A percentile compares a stretch with the other conserved stretches of the same genome.
phyloP scores from a whole-genome alignment of 2,329 filamentous ascomycete genomes.

The Helicocarpus griseus region DNA sequence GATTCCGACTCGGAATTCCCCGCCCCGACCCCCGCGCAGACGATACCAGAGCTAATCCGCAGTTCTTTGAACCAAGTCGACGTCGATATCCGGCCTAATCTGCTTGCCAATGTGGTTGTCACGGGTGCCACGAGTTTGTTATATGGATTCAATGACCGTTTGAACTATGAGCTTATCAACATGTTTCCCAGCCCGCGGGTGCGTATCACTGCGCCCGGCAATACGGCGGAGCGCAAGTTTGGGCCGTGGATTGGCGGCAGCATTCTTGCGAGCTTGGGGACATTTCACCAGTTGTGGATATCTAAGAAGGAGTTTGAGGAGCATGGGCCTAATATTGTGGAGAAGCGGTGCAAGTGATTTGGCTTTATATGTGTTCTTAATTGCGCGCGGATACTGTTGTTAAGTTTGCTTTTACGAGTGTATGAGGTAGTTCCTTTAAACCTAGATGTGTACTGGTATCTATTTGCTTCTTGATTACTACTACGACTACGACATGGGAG shows the following conservation, averaged over 20 bases:
- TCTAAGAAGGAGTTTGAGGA: slow-evolving; percentile 96
- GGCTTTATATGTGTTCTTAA: neutral
- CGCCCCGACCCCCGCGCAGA: slow-evolving; percentile 59
- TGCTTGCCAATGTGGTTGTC: slow-evolving; percentile 84
- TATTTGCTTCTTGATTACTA: neutral
- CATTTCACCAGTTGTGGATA: slow-evolving; percentile 99
- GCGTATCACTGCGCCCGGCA: slow-evolving; percentile 76
- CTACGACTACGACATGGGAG: neutral
- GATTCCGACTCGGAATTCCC: slow-evolving; percentile 36
- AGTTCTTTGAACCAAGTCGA: slow-evolving; percentile 70
- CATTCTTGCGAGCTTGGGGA: slow-evolving; percentile 88
- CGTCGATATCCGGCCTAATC: slow-evolving; percentile 72
- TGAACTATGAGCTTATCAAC: slow-evolving; percentile 71
- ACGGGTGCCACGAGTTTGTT: slow-evolving; percentile 81
- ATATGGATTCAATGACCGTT: slow-evolving; percentile 82
- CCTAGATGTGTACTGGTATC: neutral
- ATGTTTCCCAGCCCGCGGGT: slow-evolving; percentile 81
- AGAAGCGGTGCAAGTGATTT: slow-evolving; percentile 83
- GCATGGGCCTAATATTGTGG: slow-evolving; percentile 79
- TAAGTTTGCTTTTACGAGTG: no score
- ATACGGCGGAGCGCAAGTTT: slow-evolving; percentile 81
- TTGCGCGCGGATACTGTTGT: neutral
- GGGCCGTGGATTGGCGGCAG: slow-evolving; percentile 94
- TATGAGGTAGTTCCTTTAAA: no score
- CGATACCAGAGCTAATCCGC: slow-evolving; percentile 73